Conservation (phyloP, 2,329 filamentous ascomycete species). For the Aspergillus jensenii region DNA sequence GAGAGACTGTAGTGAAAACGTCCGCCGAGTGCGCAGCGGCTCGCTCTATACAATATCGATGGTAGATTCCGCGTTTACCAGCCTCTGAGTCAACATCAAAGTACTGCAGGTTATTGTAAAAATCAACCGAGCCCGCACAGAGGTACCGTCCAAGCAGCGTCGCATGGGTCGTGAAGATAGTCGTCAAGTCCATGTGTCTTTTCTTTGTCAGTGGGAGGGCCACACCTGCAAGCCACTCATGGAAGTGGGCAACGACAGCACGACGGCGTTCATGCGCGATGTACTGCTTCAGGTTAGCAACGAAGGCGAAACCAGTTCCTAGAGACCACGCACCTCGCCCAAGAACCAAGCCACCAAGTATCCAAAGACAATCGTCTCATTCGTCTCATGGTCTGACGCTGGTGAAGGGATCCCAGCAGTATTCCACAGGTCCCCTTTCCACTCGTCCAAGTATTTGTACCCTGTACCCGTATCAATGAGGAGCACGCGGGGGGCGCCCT, state of each 20-base stretch:
- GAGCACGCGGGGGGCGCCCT: slow-evolving; percentile 88
- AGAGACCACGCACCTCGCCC: slow-evolving; percentile 70
- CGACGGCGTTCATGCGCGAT: slow-evolving; percentile 88
- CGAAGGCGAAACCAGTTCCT: slow-evolving; percentile 7
- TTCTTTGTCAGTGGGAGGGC: slow-evolving; percentile 89
- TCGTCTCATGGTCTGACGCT: slow-evolving; percentile 87
- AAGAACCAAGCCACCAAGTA: slow-evolving; percentile 98
- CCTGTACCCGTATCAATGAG: slow-evolving; percentile 94
- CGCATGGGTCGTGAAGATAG: slow-evolving; percentile 97
- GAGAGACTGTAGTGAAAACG: slow-evolving; percentile 97
- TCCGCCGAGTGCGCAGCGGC: slow-evolving; percentile 88
- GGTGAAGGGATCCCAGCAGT: slow-evolving; percentile 91
- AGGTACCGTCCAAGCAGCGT: slow-evolving; percentile 94
- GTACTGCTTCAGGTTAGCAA: slow-evolving; percentile 58
- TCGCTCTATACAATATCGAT: slow-evolving; percentile 96
- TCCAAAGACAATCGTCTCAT: slow-evolving; percentile 95
- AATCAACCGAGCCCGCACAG: slow-evolving; percentile 95
- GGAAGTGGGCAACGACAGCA: slow-evolving; percentile 96
- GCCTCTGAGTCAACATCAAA: slow-evolving; percentile 97
- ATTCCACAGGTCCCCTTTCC: slow-evolving; percentile 96
- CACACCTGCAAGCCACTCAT: slow-evolving; percentile 97
- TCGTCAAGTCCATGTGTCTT: slow-evolving; percentile 92
- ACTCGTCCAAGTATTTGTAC: slow-evolving; percentile 88
- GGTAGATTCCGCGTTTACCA: slow-evolving; percentile 97
- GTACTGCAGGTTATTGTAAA: slow-evolving; percentile 97